phyloP scores from a whole-genome alignment of 345 rosid genomes.

The Salix arbutifolia region DNA sequence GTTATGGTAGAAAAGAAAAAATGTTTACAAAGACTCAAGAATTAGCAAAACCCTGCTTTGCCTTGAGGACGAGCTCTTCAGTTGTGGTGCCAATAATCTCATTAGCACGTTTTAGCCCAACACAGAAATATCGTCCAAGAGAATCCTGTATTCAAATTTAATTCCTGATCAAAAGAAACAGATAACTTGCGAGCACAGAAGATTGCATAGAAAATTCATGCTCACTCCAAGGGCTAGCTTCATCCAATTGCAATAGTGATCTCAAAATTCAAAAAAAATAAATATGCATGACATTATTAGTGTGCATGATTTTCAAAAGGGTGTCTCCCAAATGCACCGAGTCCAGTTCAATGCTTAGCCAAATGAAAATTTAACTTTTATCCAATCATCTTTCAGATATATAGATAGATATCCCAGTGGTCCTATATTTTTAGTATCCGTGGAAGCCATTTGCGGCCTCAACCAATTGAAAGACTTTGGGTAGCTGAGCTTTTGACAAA shows the following conservation, averaged over 20 bases:
- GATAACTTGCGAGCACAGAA: not conserved
- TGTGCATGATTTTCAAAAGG: not conserved
- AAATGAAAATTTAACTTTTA: not conserved
- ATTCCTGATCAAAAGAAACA: constrained; percentile 6
- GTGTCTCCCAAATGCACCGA: not conserved
- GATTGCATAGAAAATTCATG: not conserved
- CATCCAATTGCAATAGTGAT: not conserved
- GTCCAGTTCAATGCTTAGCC: not conserved
- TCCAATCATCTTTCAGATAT: not conserved
- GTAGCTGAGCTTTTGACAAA: not conserved
- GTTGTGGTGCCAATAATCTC: constrained; percentile 87
- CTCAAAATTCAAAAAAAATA: not conserved
- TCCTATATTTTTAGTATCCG: not conserved
- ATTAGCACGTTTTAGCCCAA: constrained; percentile 75
- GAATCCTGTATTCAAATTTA: constrained; percentile 48
- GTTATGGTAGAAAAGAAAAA: not conserved
- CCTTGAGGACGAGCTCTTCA: constrained; percentile 79
- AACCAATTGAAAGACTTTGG: not conserved
- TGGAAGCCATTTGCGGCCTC: not conserved
- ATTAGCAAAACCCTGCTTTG: constrained; percentile 42
- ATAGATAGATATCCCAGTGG: not conserved
- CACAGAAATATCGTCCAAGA: constrained; percentile 68
- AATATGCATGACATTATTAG: not conserved
- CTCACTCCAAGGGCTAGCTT: not conserved
- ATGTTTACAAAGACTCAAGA: constrained; percentile 30